These are phyloP conservation scores for Fagopyrum esculentum DNA, from an alignment of 148 eudicot genomes.

Conservation along the genomic window DNA sequence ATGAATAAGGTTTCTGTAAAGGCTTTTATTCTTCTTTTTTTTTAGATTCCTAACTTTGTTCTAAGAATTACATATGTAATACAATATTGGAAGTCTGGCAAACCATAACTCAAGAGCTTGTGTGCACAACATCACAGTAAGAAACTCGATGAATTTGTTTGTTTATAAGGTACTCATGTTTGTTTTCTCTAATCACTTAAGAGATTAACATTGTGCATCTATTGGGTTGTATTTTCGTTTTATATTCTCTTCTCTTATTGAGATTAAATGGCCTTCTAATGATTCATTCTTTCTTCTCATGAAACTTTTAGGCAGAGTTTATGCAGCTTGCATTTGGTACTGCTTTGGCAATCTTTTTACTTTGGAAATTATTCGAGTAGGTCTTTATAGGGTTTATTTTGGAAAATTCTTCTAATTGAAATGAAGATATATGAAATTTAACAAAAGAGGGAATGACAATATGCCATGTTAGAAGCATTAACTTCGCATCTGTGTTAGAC, in stretches of 20 bases:
- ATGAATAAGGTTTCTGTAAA: too few species aligned
- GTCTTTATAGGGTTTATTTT: constrained; percentile 18
- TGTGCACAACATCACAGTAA: too few species aligned
- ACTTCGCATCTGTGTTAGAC: not conserved
- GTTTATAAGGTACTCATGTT: too few species aligned
- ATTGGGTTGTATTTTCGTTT: not conserved
- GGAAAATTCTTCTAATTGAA: constrained; percentile 1
- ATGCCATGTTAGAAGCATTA: not conserved
- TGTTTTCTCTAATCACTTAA: too few species aligned
- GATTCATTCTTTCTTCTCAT: not conserved
- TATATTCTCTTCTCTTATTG: not conserved
- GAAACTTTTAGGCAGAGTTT: constrained; percentile 60
- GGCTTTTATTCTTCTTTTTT: too few species aligned
- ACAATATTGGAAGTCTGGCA: too few species aligned
- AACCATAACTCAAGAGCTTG: too few species aligned
- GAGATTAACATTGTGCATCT: too few species aligned
- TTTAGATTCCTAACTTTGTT: too few species aligned
- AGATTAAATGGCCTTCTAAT: not conserved
- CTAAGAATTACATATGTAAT: too few species aligned
- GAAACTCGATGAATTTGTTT: too few species aligned
- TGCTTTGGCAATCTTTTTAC: constrained; percentile 83
- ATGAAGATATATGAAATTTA: not conserved
- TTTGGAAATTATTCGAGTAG: constrained; percentile 89
- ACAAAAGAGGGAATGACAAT: not conserved
- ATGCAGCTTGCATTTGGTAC: constrained; percentile 91